Conservation (phyloP, 2,329 filamentous ascomycete species). For the Aureobasidium sp. region DNA sequence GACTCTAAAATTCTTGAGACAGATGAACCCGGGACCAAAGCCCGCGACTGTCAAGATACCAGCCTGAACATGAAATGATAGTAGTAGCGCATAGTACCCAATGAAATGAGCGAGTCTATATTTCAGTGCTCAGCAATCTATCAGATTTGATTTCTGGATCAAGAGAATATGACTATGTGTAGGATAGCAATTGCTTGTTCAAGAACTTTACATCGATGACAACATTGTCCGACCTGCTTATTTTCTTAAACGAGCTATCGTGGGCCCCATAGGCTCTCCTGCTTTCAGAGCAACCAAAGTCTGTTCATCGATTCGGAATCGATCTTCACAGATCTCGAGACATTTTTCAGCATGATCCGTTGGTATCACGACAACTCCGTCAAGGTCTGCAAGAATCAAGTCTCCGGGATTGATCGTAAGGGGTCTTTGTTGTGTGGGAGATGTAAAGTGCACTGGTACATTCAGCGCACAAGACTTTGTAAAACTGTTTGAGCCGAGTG, state of each 20-base stretch:
- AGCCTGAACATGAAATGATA: too few species aligned
- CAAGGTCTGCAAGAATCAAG: conserved; percentile 31
- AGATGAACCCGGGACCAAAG: too few species aligned
- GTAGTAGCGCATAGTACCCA: too few species aligned
- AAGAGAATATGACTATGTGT: too few species aligned
- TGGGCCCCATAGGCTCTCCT: conserved; percentile 32
- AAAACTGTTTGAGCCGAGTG: conserved; percentile 28
- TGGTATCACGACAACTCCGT: conserved; percentile 28
- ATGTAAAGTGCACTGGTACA: conserved; percentile 29
- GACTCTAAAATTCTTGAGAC: too few species aligned
- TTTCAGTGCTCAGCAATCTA: too few species aligned
- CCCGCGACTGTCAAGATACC: too few species aligned
- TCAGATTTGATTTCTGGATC: too few species aligned
- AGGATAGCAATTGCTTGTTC: too few species aligned
- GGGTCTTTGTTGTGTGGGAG: conserved; percentile 16
- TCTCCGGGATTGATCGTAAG: conserved; percentile 30
- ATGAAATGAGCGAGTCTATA: too few species aligned
- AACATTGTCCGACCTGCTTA: conserved; percentile 20
- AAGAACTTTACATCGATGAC: too few species aligned
- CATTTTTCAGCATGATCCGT: conserved; percentile 27
- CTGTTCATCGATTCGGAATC: conserved; percentile 32
- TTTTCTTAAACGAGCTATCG: conserved; percentile 31
- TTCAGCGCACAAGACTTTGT: conserved; percentile 32
- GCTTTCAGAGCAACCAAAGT: conserved; percentile 27
- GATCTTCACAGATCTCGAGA: conserved; percentile 28